These are phyloP conservation scores for Pestalotiopsis fici DNA, from an alignment of 2,329 filamentous ascomycete genomes.

Conservation along the genomic window DNA sequence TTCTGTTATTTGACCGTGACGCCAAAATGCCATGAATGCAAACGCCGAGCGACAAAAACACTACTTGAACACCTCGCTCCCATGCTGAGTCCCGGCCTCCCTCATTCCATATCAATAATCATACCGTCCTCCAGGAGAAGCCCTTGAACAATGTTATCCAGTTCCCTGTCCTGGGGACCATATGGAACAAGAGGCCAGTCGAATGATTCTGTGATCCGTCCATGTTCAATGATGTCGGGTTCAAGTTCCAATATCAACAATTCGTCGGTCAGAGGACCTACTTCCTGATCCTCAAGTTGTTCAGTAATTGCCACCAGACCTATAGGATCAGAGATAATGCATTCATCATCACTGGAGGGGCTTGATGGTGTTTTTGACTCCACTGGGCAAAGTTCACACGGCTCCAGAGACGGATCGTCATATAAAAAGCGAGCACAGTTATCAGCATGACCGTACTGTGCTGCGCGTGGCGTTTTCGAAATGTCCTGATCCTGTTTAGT, in stretches of 20 bases:
- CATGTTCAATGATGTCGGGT: neutral
- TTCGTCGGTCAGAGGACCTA: neutral
- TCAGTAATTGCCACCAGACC: neutral
- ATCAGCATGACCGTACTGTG: fast-evolving
- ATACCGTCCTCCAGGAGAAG: neutral
- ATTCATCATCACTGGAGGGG: neutral
- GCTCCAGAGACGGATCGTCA: neutral
- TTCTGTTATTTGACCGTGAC: neutral
- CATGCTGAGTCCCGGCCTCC: neutral
- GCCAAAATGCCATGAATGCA: neutral
- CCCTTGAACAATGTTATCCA: neutral
- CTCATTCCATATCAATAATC: neutral
- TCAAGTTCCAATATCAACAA: neutral
- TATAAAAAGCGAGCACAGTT: neutral
- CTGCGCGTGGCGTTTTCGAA: neutral
- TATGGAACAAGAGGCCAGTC: neutral
- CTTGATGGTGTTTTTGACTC: neutral
- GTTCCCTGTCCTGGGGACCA: neutral
- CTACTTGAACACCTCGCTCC: neutral
- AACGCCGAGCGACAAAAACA: neutral
- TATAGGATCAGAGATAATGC: neutral
- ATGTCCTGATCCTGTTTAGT: neutral
- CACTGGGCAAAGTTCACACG: neutral
- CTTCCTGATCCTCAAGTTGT: neutral
- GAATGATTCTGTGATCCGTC: neutral